phyloP scores from a whole-genome alignment of 441 rosid genomes.

The Isatis lusitanica region DNA sequence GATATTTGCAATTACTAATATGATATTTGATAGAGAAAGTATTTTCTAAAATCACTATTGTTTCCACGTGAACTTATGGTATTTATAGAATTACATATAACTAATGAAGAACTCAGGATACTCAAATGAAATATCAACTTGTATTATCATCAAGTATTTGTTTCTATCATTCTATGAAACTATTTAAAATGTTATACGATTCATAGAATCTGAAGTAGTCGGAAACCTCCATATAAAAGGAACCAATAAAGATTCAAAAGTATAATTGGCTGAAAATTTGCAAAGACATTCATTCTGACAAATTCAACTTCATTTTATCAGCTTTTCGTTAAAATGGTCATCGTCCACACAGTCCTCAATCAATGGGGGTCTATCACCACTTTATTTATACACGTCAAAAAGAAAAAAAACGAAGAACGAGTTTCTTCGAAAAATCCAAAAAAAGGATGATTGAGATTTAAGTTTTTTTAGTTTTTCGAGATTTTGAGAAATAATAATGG shows the following conservation, averaged over 20 bases:
- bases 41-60: no score
- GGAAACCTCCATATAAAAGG: slow-evolving; percentile 35
- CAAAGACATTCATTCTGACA: slow-evolving; percentile 40
- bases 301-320: slow-evolving; percentile 35
- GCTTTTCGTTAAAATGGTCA: slow-evolving; percentile 39
- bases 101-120: no score
- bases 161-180: background rate
- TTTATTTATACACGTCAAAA: slow-evolving; percentile 27
- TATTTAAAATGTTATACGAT: background rate
- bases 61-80: no score
- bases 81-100: no score
- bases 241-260: slow-evolving; percentile 27
- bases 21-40: no score
- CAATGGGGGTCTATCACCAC: slow-evolving; percentile 28
- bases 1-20: no score
- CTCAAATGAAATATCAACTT: background rate
- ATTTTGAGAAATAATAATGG: slow-evolving; percentile 1
- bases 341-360: slow-evolving; percentile 37
- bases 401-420: background rate
- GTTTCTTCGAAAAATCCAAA: slow-evolving; percentile 36
- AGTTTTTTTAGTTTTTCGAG: slow-evolving; percentile 3
- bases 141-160: background rate
- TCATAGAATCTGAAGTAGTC: slow-evolving; percentile 27
- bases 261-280: slow-evolving; percentile 18
- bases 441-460: slow-evolving; percentile 20